Base-by-base conservation (phyloP, 192 early-diverging fungal genomes). In the Umbelopsis isabellina region DNA sequence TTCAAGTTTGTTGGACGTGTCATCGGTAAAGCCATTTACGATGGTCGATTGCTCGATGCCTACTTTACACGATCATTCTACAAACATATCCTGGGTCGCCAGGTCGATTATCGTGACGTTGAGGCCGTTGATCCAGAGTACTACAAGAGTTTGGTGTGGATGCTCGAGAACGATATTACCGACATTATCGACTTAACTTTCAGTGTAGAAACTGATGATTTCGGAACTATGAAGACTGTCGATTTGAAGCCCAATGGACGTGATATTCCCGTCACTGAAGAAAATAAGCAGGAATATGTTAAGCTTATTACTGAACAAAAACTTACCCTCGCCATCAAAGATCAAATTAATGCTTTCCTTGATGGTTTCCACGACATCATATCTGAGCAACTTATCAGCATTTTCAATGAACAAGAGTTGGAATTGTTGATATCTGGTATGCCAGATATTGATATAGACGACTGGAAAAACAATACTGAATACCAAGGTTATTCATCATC, bases 1-100 rank as follows among this genome's bases (percentile, higher is more conserved):
- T 98, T 99, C 85, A 94, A 93, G 80, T 99, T 99, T 88, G 95
- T 99, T 53, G 97, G 97, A 21, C 91, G 97, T 67, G 91, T 99
- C 49, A 98, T 99, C 68, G 97, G 96, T 67, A 99, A 99, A 82
- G 97, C 97, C n/a, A 98, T 99, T 68, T 97, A 93, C 61, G 97
- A 99, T 79, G 95, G 95, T 53, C 85, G 94, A 11, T 85, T 95
- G 58, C 77, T 99, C 70, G 97, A 99, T 78, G 92, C 92, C 18
- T 98, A 99, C 80, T 99, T 99, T 77, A 99, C 97, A 8, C 85
- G 97, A 66, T 98, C 96, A 13, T 99, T 99, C 87, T 99, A 99
- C 87, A 99, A 99, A 79, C 91, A 95, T 80, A 97, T 99, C 46
- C 84, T 99, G 20, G 93, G 90, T 41, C 92, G 91, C 22, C 84